Evolutionary conservation across 805 yeast species (phyloP), one percentile per base, ranked within the genome.

Genomic region (Saccharomycopsis fermentans): DNA sequence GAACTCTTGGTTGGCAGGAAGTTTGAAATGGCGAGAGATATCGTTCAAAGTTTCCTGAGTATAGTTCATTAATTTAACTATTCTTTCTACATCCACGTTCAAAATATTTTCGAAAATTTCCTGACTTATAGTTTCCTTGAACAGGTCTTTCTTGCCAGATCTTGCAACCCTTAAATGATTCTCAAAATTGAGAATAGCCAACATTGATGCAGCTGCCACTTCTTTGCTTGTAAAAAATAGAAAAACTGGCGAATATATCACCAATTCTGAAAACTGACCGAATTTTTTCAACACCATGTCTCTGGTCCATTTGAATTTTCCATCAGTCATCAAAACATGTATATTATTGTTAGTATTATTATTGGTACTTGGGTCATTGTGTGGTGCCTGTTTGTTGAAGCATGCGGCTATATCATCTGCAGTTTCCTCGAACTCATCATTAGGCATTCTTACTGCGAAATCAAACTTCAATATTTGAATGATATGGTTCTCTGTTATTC

Each of bases 391-490:
- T 11, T 24, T 52, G 17, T 55, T 24, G 17, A 48, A 17, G 11
- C 37, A 27, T 50, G 24, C 19, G 16, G 14, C 48, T 43, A 14
- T 26, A 14, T 35, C 39, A 36, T 54, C 47, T 2, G 55, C 43
- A n/a, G 50, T 32, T 11, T 58, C 61, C 6, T 51, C 57, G 17
- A 58, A 56, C 5, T 56, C 52, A 24, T 61, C 63, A 9, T 50
- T 27, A 21, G 63, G 63, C 55, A 56, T 50, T 27, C 53, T 52
- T 2, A 61, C 35, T 6, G 51, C 17, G 16, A 61, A 56, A 51
- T 61, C 62, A 35, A 61, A 61, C 48, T 50, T 37, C 52, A 61
- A 57, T 11, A 29, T 56, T n/a, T 43, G 39, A 6, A 61, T 34
- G 16, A 61, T 39, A 40, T 59, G 57, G 51, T 61, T 61, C 35